Percentiles rank a stretch among this genome's conserved stretches.
These are phyloP conservation scores for Rhodotorula paludigena DNA, from an alignment of 768 basidiomycete species.

Conservation along the genomic window DNA sequence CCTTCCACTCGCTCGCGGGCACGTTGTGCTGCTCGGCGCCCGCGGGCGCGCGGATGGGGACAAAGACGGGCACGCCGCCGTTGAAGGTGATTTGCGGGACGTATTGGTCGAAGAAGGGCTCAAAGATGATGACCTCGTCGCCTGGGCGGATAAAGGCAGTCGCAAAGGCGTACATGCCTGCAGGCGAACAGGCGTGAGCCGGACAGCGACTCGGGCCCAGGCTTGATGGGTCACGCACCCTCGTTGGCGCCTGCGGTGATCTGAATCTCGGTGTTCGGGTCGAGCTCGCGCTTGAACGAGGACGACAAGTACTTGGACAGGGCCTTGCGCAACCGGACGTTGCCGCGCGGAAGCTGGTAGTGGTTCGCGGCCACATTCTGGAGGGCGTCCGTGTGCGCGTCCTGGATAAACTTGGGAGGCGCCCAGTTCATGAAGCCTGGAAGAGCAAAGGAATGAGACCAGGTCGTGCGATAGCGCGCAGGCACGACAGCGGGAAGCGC, in stretches of 20 bases:
- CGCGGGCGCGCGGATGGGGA: constrained; percentile 85
- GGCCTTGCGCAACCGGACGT: constrained; percentile 78
- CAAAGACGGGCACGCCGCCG: constrained; percentile 85
- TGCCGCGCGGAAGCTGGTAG: constrained; percentile 70
- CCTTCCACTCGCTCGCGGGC: constrained; percentile 73
- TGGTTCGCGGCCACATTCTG: constrained; percentile 64
- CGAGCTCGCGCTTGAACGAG: constrained; percentile 61
- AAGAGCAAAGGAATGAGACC: no score
- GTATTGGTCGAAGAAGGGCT: constrained; percentile 52
- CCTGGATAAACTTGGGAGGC: constrained; percentile 71
- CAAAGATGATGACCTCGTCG: constrained; percentile 98
- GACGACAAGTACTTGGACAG: constrained; percentile 74
- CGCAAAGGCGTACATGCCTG: constrained; percentile 82
- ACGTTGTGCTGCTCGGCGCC: constrained; percentile 49
- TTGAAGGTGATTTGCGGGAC: constrained; percentile 41
- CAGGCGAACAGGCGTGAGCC: no score
- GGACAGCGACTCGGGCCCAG: not conserved
- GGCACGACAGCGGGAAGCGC: not conserved
- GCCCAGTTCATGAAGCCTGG: constrained; percentile 87
- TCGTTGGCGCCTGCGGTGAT: constrained; percentile 97
- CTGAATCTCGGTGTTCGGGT: constrained; percentile 80
- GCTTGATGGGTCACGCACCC: constrained; percentile 59
- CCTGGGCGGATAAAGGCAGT: constrained; percentile 83
- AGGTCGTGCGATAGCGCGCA: constrained; percentile 5
- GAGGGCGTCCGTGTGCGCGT: constrained; percentile 68